Evolutionary conservation across 1,139 yeast genomes (phyloP).

Genomic region (Candida glucosophila): DNA sequence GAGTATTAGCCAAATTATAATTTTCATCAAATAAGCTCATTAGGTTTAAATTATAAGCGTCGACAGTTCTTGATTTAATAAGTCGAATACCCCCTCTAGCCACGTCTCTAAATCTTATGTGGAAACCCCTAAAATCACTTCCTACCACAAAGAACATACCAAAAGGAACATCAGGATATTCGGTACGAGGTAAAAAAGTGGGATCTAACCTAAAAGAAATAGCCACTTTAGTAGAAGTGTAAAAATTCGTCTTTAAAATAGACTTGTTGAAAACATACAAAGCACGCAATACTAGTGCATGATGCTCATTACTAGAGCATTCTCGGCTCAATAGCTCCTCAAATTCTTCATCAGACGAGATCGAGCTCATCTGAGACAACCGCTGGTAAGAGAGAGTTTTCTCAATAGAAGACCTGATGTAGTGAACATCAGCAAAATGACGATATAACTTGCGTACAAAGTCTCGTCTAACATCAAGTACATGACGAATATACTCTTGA

Average conservation of each 20-base stretch:
- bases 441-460: constrained; percentile 80
- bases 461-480: constrained; percentile 61
- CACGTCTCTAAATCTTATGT: constrained; percentile 91
- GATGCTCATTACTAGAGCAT: constrained; percentile 76
- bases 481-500: constrained; percentile 72
- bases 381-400: constrained; percentile 89
- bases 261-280: constrained; percentile 78
- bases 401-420: constrained; percentile 63
- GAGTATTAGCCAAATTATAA: constrained; percentile 91
- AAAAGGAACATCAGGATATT: constrained; percentile 86
- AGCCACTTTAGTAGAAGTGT: constrained; percentile 91
- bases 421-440: constrained; percentile 87
- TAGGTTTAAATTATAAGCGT: constrained; percentile 79
- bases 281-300: constrained; percentile 73
- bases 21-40: constrained; percentile 93
- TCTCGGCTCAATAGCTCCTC: constrained; percentile 57
- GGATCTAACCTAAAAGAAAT: constrained; percentile 88
- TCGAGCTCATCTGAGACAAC: constrained; percentile 66
- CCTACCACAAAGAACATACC: constrained; percentile 97
- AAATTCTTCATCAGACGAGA: constrained; percentile 69
- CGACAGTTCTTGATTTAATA: constrained; percentile 79
- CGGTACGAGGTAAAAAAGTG: constrained; percentile 69
- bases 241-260: constrained; percentile 87
- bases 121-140: constrained; percentile 95
- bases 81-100: constrained; percentile 98